phyloP scores from a whole-genome alignment of 1,284 basidiomycete genomes.

The Irpex lacteus region DNA sequence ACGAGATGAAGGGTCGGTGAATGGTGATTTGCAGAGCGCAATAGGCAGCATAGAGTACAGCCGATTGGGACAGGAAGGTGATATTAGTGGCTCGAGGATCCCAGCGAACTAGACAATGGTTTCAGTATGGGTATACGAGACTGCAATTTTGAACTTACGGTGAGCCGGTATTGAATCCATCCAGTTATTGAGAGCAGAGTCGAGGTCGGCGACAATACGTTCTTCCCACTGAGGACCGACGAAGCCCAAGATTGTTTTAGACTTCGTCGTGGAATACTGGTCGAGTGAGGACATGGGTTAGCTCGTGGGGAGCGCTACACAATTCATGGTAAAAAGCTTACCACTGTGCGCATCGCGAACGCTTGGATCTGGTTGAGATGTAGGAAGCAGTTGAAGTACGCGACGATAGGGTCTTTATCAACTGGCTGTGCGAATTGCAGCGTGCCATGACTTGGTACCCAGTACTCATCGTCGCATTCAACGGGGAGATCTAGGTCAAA shows the following conservation, averaged over 20 bases:
- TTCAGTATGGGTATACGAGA: background rate
- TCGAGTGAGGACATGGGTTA: background rate
- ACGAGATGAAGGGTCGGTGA: conserved; percentile 72
- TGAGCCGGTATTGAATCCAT: conserved; percentile 57
- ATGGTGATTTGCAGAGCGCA: conserved; percentile 71
- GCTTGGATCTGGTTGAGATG: conserved; percentile 72
- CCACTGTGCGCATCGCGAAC: conserved; percentile 69
- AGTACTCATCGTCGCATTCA: conserved; percentile 86
- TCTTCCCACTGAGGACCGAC: conserved; percentile 54
- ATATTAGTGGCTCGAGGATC: conserved; percentile 51
- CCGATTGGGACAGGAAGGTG: conserved; percentile 64
- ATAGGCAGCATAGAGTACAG: conserved; percentile 66
- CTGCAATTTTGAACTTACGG: conserved; percentile 3
- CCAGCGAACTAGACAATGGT: conserved; percentile 40
- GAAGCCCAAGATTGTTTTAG: conserved; percentile 47
- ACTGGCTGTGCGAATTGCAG: conserved; percentile 61
- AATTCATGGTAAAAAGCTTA: conserved; percentile 31
- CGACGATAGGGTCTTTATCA: conserved; percentile 55
- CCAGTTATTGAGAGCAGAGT: conserved; percentile 73
- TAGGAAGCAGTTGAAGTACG: conserved; percentile 66
- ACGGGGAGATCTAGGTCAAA: conserved; percentile 26
- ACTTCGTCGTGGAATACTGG: conserved; percentile 75
- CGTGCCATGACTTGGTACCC: conserved; percentile 54
- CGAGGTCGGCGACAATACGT: conserved; percentile 68
- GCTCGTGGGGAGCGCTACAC: background rate